Evolutionary conservation across 768 basidiomycete species (phyloP), one percentile per base, ranked within the genome.

Genomic region (Glaciozyma martinii): DNA sequence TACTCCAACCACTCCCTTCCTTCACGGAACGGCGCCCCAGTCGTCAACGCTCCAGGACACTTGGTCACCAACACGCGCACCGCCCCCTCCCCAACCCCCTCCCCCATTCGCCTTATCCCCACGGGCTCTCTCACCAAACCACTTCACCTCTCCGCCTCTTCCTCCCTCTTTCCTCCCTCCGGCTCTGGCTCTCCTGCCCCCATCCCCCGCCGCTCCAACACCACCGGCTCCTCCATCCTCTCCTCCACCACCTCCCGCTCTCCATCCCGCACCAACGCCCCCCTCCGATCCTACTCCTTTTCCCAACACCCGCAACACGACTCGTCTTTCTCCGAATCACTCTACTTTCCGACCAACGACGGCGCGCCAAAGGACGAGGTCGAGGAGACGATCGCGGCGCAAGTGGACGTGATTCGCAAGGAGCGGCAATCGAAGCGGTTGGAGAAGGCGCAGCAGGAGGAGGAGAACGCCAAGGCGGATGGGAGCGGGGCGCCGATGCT

Each of bases 371-470:
- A 86, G 50, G 80, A 83, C 37, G 89, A 91, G 73, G 95, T 95
- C 52, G 68, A 70, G 7, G 6, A 32, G 15, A 61, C 61, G 42
- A 70, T 70, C 32, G 83, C 91, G 72, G 80, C 85, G n/a, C 88
- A 92, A 70, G 90, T 89, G 0, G 91, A 94, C 70, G 84, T 85
- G 67, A 90, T 95, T 60, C 79, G 92, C 58, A 77, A 86, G 56
- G 89, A 94, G 77, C 80, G 91, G 50, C 77, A 81, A 75, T 81
- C 82, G 52, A 89, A 90, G 76, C 80, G 88, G 21, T 5, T 25
- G 29, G 85, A 81, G 62, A 74, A 74, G 62, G 76, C 74, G 61
- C 66, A 58, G 30, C 44, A 42, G 29, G 46, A 42, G n/a, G 56
- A 49, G 66, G 44, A 70, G 60, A 44, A 67, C 54, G n/a, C 27